Conservation (phyloP, 2,329 filamentous ascomycete genomes). For the Lizonia empirigonia region DNA sequence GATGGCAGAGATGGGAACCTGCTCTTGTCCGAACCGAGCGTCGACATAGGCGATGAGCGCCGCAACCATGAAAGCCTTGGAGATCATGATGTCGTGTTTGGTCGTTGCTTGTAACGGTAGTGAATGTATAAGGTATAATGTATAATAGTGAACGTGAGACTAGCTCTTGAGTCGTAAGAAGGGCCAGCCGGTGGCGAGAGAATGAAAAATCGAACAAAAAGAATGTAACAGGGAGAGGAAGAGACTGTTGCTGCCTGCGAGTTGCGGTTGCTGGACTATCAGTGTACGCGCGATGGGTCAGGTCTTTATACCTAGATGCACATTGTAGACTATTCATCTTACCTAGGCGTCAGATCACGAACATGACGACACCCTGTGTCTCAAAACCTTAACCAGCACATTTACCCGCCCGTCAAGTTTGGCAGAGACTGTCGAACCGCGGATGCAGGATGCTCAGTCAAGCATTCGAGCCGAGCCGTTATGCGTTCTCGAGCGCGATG, state of each 20-base stretch:
- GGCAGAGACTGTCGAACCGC: background rate
- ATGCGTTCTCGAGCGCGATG: conserved; percentile 39
- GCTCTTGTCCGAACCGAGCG: conserved; percentile 67
- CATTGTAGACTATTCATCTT: background rate
- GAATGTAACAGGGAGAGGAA: conserved; percentile 30
- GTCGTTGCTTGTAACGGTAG: conserved; percentile 23
- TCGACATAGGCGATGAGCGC: conserved; percentile 44
- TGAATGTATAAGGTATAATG: background rate
- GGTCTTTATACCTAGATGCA: conserved; percentile 38
- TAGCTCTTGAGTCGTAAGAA: conserved; percentile 40
- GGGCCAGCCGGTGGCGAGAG: conserved; percentile 41
- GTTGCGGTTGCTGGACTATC: conserved; percentile 37
- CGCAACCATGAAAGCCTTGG: conserved; percentile 40
- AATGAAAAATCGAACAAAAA: conserved; percentile 32
- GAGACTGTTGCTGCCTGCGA: conserved; percentile 32
- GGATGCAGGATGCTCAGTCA: conserved; percentile 22
- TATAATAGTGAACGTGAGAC: conserved; percentile 36
- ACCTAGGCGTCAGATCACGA: conserved; percentile 22
- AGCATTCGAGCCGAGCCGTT: conserved; percentile 31
- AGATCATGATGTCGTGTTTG: conserved; percentile 39
- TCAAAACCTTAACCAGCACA: background rate
- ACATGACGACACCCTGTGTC: conserved; percentile 22
- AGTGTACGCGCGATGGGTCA: conserved; percentile 11
- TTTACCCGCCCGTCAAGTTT: conserved; percentile 1
- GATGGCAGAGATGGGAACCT: conserved; percentile 62